phyloP scores from a whole-genome alignment of 2,329 filamentous ascomycete genomes.

The Aspergillus eucalypticola region DNA sequence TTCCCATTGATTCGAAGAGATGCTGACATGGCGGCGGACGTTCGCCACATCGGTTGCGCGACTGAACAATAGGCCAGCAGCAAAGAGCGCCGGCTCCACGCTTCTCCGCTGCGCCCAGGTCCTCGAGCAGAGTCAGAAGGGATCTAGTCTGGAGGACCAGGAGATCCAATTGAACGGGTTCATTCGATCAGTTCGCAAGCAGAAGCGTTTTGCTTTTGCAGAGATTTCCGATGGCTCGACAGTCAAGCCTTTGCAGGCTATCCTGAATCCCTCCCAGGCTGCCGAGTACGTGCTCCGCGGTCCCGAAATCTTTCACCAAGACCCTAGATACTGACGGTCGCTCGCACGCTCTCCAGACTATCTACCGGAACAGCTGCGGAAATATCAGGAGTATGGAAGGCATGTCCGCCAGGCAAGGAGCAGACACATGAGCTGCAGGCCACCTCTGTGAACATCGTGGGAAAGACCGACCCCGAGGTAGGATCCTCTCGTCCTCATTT shows the following conservation, averaged over 20 bases:
- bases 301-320: neutral
- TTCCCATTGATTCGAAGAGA: conserved; percentile 26
- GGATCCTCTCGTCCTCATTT: conserved; percentile 32
- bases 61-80: conserved; percentile 28
- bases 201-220: conserved; percentile 81
- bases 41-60: conserved; percentile 40
- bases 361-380: conserved; percentile 78
- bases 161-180: conserved; percentile 70
- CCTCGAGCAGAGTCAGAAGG: conserved; percentile 33
- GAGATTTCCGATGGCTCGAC: conserved; percentile 86
- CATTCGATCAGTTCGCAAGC: conserved; percentile 79
- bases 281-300: conserved; percentile 61
- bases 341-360: conserved; percentile 57
- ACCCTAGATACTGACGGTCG: neutral
- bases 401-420: conserved; percentile 64
- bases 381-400: conserved; percentile 74
- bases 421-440: conserved; percentile 83
- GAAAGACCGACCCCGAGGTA: conserved; percentile 77
- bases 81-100: conserved; percentile 19
- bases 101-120: conserved; percentile 42
- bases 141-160: conserved; percentile 36
- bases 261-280: conserved; percentile 70
- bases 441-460: conserved; percentile 67
- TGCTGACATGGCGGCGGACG: conserved; percentile 44
- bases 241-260: conserved; percentile 73